These are phyloP conservation scores for Glebionis coronaria DNA, from an alignment of 129 eudicot genomes.

Conservation along the genomic window DNA sequence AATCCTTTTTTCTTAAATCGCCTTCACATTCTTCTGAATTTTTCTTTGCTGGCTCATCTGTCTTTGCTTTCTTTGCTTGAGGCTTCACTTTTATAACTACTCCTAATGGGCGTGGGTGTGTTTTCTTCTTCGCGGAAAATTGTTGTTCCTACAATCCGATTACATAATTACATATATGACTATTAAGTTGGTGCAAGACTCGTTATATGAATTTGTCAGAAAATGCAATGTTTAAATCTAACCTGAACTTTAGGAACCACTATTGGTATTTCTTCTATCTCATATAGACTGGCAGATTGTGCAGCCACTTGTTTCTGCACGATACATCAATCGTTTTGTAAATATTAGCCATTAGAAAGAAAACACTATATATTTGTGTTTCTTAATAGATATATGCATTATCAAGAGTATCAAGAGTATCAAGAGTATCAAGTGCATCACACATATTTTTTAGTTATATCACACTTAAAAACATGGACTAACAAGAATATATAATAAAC, in stretches of 20 bases:
- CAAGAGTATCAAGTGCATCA: not conserved
- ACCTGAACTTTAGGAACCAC: conserved; percentile 59
- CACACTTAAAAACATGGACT: conserved; percentile 1
- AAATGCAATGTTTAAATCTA: conserved; percentile 1
- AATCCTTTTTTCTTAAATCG: not conserved
- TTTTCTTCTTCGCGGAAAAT: conserved; percentile 45
- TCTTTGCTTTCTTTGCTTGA: conserved; percentile 66
- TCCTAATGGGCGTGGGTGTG: conserved; percentile 39
- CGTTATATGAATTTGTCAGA: not conserved
- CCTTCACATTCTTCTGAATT: conserved; percentile 29
- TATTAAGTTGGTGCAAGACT: not conserved
- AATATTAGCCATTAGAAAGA: not conserved
- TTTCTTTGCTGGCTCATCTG: conserved; percentile 11
- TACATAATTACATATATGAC: not conserved
- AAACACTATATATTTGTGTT: no score
- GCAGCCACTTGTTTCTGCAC: conserved; percentile 82
- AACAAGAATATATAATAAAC: conserved; percentile 8
- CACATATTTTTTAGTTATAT: not conserved
- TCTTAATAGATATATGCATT: no score
- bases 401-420: no score
- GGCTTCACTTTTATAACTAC: conserved; percentile 74
- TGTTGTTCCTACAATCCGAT: conserved; percentile 43
- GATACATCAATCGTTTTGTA: not conserved
- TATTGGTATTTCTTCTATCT: conserved; percentile 52
- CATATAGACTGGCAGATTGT: conserved; percentile 54